Evolutionary conservation across 306 rosid genomes (phyloP).

Genomic region (Chamaecrista fasciculata): DNA sequence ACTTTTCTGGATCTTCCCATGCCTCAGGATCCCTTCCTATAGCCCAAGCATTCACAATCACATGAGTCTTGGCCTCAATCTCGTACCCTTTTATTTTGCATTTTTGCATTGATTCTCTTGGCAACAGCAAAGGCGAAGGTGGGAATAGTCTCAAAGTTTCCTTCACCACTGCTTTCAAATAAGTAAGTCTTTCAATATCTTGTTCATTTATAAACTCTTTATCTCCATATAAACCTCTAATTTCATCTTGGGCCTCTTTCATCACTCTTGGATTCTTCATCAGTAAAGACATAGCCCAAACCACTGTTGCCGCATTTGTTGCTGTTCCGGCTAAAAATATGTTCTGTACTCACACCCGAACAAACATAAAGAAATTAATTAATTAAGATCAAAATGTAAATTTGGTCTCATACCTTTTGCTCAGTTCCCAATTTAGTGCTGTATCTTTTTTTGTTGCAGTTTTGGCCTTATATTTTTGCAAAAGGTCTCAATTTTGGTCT

Average conservation of each 20-base stretch:
- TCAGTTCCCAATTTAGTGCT: no score
- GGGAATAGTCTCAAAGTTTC: constrained; percentile 40
- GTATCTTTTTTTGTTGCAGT: no score
- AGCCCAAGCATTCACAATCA: constrained; percentile 35
- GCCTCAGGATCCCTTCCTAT: constrained; percentile 40
- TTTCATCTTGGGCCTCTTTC: constrained; percentile 28
- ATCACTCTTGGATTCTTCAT: constrained; percentile 25
- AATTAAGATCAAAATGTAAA: no score
- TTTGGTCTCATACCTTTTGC: no score
- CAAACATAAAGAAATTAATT: no score
- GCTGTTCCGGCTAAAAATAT: constrained; percentile 43
- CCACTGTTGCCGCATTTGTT: constrained; percentile 15
- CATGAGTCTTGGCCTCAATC: constrained; percentile 29
- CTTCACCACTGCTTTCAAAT: constrained; percentile 38
- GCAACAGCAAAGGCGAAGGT: constrained; percentile 35
- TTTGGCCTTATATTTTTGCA: no score
- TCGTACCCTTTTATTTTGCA: constrained; percentile 34
- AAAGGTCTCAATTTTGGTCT: no score
- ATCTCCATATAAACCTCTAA: constrained; percentile 3
- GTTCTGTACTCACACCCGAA: constrained; percentile 35
- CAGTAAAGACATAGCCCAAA: constrained; percentile 42
- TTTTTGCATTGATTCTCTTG: constrained; percentile 31
- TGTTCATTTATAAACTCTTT: constrained; percentile 37
- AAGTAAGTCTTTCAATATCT: constrained; percentile 37
- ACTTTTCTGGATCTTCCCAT: constrained; percentile 32